phyloP scores from a whole-genome alignment of 306 rosid genomes.

The Vigna nakashimae region DNA sequence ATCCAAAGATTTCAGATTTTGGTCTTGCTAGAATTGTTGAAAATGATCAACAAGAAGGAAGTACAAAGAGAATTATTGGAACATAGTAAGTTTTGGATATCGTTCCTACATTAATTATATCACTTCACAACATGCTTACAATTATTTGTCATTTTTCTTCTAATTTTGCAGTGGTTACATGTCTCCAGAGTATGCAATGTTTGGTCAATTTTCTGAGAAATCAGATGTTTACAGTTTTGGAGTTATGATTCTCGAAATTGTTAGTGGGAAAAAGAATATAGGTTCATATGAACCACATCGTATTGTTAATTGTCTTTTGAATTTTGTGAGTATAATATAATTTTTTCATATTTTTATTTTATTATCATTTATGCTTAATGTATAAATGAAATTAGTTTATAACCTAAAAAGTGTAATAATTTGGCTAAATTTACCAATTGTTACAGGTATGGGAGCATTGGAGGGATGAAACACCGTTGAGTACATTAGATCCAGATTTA shows the following conservation, averaged over 20 bases:
- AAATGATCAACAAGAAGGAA: slow-evolving; percentile 12
- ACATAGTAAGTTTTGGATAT: slow-evolving; percentile 13
- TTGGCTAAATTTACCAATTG: background rate
- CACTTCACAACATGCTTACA: background rate
- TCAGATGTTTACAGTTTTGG: slow-evolving; percentile 8
- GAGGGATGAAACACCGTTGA: background rate
- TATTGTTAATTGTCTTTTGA: background rate
- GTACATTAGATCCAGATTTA: background rate
- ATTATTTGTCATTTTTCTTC: background rate
- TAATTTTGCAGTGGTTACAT: background rate
- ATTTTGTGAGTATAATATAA: background rate
- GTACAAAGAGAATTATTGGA: background rate
- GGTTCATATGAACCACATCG: background rate
- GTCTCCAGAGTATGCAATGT: background rate
- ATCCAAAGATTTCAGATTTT: slow-evolving; percentile 29
- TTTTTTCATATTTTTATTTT: background rate
- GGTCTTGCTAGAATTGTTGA: slow-evolving; percentile 19
- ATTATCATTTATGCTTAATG: background rate
- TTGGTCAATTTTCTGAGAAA: background rate
- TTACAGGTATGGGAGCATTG: slow-evolving; percentile 6
- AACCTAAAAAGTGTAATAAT: background rate
- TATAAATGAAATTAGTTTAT: too few species aligned
- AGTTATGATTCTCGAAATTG: slow-evolving; percentile 3
- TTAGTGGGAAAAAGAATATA: slow-evolving; percentile 15
- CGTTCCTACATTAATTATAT: background rate